Evolutionary conservation across 257 asterid species (phyloP).

Genomic region (Solanum sparsipilum): DNA sequence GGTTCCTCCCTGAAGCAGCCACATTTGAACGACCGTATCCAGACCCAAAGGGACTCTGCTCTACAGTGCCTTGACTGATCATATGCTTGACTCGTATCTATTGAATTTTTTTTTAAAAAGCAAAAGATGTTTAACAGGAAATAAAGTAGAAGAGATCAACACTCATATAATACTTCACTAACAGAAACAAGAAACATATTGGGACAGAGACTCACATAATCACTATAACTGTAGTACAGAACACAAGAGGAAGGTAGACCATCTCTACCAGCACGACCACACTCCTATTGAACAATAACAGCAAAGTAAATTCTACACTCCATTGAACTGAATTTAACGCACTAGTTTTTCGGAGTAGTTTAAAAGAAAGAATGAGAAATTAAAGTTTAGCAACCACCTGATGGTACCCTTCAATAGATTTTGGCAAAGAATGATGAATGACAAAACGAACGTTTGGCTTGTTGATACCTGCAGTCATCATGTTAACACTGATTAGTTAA

Average conservation of each 20-base stretch:
- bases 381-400: conserved; percentile 42
- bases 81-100: conserved; percentile 95
- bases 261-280: conserved; percentile 99
- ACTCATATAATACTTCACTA: not conserved
- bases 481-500: not conserved
- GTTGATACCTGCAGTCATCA: conserved; percentile 65
- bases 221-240: conserved; percentile 86
- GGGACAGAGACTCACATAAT: conserved; percentile 53
- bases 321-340: not conserved
- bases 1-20: conserved; percentile 58
- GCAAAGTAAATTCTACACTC: not conserved
- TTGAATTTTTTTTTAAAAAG: not conserved
- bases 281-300: conserved; percentile 48
- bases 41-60: conserved; percentile 50
- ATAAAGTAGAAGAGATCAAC: not conserved
- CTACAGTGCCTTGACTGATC: conserved; percentile 75
- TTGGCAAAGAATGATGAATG: conserved; percentile 97
- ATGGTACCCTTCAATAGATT: conserved; percentile 97
- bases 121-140: not conserved
- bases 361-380: conserved; percentile 7
- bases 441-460: conserved; percentile 99
- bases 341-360: not conserved
- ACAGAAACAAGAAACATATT: not conserved
- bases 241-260: conserved; percentile 89
- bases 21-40: conserved; percentile 46